Percentiles rank a stretch among this genome's conserved stretches.
Conservation (phyloP, 345 rosid genomes). For the Acer saccharum region DNA sequence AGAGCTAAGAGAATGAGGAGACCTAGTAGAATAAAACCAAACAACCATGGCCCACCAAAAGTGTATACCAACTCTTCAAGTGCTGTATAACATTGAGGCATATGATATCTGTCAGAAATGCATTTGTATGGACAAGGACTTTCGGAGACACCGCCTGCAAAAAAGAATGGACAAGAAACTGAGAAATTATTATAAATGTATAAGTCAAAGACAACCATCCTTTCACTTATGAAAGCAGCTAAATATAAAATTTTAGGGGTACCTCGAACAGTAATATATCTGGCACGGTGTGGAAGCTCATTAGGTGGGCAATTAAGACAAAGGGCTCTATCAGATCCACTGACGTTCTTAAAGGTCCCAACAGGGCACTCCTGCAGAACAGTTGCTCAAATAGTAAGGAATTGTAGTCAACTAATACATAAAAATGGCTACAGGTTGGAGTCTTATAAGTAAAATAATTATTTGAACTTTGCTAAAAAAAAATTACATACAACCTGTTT, state of each 20-base stretch:
- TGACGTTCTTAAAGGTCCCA: constrained; percentile 83
- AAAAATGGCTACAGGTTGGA: not conserved
- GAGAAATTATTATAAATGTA: not conserved
- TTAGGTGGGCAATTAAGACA: constrained; percentile 63
- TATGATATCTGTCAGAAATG: constrained; percentile 79
- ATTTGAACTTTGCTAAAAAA: not conserved
- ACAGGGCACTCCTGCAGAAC: constrained; percentile 85
- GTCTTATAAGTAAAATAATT: not conserved
- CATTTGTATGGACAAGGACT: constrained; percentile 88
- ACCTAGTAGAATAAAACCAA: constrained; percentile 70
- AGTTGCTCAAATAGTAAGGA: constrained; percentile 21
- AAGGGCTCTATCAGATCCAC: constrained; percentile 70
- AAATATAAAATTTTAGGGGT: constrained; percentile 11
- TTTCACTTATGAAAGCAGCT: constrained; percentile 1
- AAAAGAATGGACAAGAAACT: constrained; percentile 8
- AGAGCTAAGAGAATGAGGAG: constrained; percentile 81
- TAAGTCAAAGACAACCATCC: not conserved
- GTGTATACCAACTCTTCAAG: constrained; percentile 91
- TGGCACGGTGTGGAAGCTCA: constrained; percentile 81
- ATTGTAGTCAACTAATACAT: not conserved
- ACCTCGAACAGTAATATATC: constrained; percentile 68
- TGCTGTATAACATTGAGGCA: constrained; percentile 91
- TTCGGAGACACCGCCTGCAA: constrained; percentile 82
- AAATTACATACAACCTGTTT: not conserved
- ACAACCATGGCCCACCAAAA: constrained; percentile 95